phyloP scores from a whole-genome alignment of 108 stramenopile genomes.

The Fistulifera solaris region DNA sequence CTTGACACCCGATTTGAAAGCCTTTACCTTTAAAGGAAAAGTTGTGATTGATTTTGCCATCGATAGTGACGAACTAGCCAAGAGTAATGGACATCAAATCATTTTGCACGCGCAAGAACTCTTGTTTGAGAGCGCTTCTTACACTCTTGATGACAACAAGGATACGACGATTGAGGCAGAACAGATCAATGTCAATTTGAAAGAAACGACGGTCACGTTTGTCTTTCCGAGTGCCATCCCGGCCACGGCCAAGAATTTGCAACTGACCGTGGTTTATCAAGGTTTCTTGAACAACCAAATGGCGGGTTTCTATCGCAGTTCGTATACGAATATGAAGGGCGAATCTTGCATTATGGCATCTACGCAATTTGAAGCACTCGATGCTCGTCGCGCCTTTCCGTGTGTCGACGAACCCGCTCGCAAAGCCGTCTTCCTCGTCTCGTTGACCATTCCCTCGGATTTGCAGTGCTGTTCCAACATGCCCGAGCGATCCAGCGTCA shows the following conservation, averaged over 20 bases:
- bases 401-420: conserved; percentile 97
- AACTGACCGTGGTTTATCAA: conserved; percentile 54
- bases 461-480: conserved; percentile 91
- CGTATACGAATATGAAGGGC: conserved; percentile 82
- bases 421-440: conserved; percentile 86
- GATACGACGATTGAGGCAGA: conserved; percentile 19
- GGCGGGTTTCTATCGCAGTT: conserved; percentile 90
- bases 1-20: conserved; percentile 70
- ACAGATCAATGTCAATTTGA: conserved; percentile 42
- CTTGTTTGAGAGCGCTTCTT: conserved; percentile 49
- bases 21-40: conserved; percentile 71
- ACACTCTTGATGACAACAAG: not conserved
- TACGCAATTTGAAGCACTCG: conserved; percentile 95
- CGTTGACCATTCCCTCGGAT: conserved; percentile 63
- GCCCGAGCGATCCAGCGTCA: conserved; percentile 66
- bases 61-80: conserved; percentile 34
- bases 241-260: conserved; percentile 21
- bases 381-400: conserved; percentile 91
- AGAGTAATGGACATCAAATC: conserved; percentile 36
- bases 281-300: conserved; percentile 92
- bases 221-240: conserved; percentile 48
- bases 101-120: conserved; percentile 88
- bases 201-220: conserved; percentile 71
- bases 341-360: conserved; percentile 80
- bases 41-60: conserved; percentile 59